Conservation (phyloP, 768 basidiomycete genomes). For the Lactarius pseudohatsudake region DNA sequence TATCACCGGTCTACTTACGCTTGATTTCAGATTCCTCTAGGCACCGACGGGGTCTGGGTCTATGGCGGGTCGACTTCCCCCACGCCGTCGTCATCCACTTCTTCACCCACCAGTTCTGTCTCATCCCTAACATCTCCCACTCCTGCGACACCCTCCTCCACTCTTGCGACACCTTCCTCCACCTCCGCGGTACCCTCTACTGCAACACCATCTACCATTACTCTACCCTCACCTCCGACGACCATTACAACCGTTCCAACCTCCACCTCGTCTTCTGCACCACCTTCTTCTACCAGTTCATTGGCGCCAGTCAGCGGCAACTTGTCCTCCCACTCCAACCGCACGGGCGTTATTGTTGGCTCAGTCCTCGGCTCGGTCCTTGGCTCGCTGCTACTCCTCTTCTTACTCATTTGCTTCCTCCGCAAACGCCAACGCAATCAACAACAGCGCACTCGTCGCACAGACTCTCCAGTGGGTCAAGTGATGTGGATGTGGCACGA, state of each 20-base stretch:
- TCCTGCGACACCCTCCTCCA: conserved; percentile 34
- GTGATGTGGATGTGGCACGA: conserved; percentile 31
- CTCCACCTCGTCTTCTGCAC: conserved; percentile 9
- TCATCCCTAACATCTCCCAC: conserved; percentile 32
- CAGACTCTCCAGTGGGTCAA: conserved; percentile 10
- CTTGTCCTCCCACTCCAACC: conserved; percentile 6
- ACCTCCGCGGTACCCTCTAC: conserved; percentile 10
- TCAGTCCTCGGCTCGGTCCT: conserved; percentile 26
- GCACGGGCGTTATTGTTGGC: conserved; percentile 23
- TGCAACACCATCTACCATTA: conserved; percentile 12
- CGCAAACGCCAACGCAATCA: conserved; percentile 39
- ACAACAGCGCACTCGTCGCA: not conserved
- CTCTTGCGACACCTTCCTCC: conserved; percentile 33
- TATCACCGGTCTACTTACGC: conserved; percentile 1
- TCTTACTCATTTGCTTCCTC: conserved; percentile 32
- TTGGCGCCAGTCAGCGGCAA: not conserved
- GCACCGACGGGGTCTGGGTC: conserved; percentile 57
- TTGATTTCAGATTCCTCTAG: conserved; percentile 65
- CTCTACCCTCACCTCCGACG: conserved; percentile 14
- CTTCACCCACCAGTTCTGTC: conserved; percentile 28
- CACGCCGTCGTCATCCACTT: conserved; percentile 35
- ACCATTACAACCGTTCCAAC: not conserved
- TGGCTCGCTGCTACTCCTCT: conserved; percentile 25
- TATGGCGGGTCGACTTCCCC: conserved; percentile 76
- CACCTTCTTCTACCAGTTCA: conserved; percentile 3